phyloP scores from a whole-genome alignment of 2,329 filamentous ascomycete genomes.

The Helotiales sp. region DNA sequence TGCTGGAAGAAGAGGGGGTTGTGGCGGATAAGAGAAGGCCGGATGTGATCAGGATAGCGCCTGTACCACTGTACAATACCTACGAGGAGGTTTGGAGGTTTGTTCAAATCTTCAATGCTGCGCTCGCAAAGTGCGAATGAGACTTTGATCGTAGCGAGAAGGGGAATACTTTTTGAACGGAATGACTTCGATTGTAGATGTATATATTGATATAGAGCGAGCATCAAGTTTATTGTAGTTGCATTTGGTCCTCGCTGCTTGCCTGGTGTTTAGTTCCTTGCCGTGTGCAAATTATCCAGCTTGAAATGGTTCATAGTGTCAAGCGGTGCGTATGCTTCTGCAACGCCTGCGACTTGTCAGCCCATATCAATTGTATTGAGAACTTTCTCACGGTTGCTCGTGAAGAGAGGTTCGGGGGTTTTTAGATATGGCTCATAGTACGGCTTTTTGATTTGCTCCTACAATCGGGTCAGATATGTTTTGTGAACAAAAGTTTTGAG shows the following conservation, averaged over 20 bases:
- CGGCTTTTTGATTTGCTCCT: constrained; percentile 11
- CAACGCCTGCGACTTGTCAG: not conserved
- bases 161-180: too few species aligned
- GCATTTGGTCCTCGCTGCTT: not conserved
- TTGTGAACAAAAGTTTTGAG: not conserved
- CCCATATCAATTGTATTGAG: too few species aligned
- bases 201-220: not conserved
- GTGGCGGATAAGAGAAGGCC: constrained; percentile 83
- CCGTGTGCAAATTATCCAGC: not conserved
- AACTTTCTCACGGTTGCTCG: constrained; percentile 1
- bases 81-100: constrained; percentile 71
- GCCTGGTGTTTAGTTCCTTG: not conserved
- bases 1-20: constrained; percentile 67
- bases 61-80: constrained; percentile 80
- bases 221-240: not conserved
- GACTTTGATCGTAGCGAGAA: not conserved
- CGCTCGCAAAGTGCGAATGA: constrained; percentile 23
- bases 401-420: constrained; percentile 12
- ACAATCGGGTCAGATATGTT: not conserved
- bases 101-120: constrained; percentile 47
- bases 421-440: constrained; percentile 16
- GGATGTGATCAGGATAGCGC: constrained; percentile 80
- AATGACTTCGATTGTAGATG: not conserved
- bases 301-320: constrained; percentile 2
- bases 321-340: constrained; percentile 3